Base-by-base conservation (phyloP, 2,329 filamentous ascomycete species). In the Huntiella bhutanensis region DNA sequence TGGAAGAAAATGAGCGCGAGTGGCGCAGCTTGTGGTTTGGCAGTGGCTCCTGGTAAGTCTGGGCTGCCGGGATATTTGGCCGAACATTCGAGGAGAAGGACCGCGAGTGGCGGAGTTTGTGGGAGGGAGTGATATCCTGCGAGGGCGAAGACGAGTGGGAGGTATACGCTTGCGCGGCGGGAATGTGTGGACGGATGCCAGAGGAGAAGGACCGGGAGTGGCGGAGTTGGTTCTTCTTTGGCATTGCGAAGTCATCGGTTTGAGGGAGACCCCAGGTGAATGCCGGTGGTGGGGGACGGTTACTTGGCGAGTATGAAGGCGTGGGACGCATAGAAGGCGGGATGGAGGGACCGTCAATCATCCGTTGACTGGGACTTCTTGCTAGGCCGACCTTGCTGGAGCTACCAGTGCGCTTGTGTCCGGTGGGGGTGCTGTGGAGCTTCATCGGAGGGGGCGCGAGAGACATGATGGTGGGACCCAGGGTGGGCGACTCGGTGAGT, bases 311-410 rank as follows among this genome's bases (percentile, higher is more conserved):
- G 17, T 28, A 15, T 12, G 12, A 34, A 12, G 41, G 41, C 28
- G 41, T 43, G 7, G 41, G 34, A 17, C 22, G 22, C 3, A 35
- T 17, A 12, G 32, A 43, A 3, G 41, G 41, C 3, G 41, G 41
- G 41, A 41, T 41, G 12, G 41, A 13, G n/a, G 41, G 41, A 5
- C 41, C 41, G 15, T 43, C 41, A n/a, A 43, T 28, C 22, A 28
- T 28, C 22, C 22, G 22, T 28, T 28, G 22, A 28, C 22, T 43
- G 8, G 41, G 41, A 3, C 28, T 34, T 5, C 41, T 13, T 13
- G 41, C 33, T 4, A 16, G 12, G 4, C 34, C 12, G 34, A 15
- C 7, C 1, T 32, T 34, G 28, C 13, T 17, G 5, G 45, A 43
- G 33, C 36, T 38, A 22, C 8, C 32, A 40, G 7, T 37, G 38